Evolutionary conservation across 768 basidiomycete species (phyloP), one percentile per base, ranked within the genome.

Genomic region (Gloeostereum incarnatum): DNA sequence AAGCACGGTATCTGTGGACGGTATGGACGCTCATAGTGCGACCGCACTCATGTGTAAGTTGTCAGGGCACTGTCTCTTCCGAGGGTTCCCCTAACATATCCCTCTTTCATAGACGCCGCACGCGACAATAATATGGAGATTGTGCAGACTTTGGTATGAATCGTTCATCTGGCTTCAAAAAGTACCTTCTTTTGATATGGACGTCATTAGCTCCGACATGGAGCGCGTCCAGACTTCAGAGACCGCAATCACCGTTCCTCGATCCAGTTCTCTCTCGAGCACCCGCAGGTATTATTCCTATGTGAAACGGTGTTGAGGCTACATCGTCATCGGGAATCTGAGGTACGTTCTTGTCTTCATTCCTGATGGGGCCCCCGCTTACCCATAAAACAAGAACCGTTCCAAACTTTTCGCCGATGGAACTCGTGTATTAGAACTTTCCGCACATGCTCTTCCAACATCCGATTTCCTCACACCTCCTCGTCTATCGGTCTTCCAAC

Each of bases 1-100:
- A 20, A 79, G 78, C 47, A 53, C 71, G 17, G 73, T 88, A 17
- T 70, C 78, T 5, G 82, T 86, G 3, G 79, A 88, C 46, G 81
- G 77, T 22, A 72, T 76, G 63, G 85, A 89, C 50, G 60, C 71
- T 17, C 75, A 81, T 49, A 81, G 82, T 5, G 84, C 81, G 17
- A 89, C 85, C 19, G 75, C 85, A 5, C 64, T 89, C 43, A 89
- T 89, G 85, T 89, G 85, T 89, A 65, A 61, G 79, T 65, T 18
- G 20, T 44, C 26, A 36, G 31, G 25, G 31, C 38, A 44, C 29
- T 26, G 46, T 42, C 34, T 43, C 36, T 38, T 13, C 33, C 38
- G 39, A 34, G 39, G 41, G 27, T 33, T 34, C 37, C 1, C 6
- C 24, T 7, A 35, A 7, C 40, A 39, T 22, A 34, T 45, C 38